Base-by-base conservation (phyloP, 768 basidiomycete genomes). In the Clitopilus hobsonii region DNA sequence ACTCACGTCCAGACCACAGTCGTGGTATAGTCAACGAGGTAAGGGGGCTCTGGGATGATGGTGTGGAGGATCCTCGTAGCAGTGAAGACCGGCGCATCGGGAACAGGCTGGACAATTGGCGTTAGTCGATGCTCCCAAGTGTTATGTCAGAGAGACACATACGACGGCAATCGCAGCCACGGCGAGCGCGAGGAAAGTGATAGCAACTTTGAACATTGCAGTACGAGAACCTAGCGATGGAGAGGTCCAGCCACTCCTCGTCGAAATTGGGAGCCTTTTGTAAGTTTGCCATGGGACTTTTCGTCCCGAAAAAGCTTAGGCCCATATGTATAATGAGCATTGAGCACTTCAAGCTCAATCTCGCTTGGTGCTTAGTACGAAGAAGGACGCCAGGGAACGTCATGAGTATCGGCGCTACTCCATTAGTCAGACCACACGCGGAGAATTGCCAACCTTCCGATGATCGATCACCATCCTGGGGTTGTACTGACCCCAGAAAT, bases 1-100 rank as follows among this genome's bases (percentile, higher is more conserved):
- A 64, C 70, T 60, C 57, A 71, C 69, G 69, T 72, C 71, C 71
- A 72, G 25, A 58, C 55, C 20, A 67, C 22, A 16, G 64, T 65
- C n/a, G 60, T 62, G 2, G 71, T 71, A 16, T 29, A 53, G n/a
- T 65, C 63, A 16, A 69, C 60, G 38, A 72, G 54, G 57, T 58
- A 72, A 3, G 71, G 71, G 3, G 67, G 53, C 24, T 65, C 54
- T 18, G 61, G 30, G 26, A 70, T 57, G 8, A 70, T 51, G 2
- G 62, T 65, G 48, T 68, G 60, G 38, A 60, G 67, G 10, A 69
- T 57, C 24, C 54, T 58, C n/a, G 59, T 56, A 11, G 63, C 68
- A 2, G 69, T 69, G 25, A 67, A 58, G 4, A 65, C 62, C 1
- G 24, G 25, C n/a, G n/a, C 41, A 45, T 18, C 18, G 22, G 41